Conservation (phyloP, 345 rosid species). For the Euphorbia peplus region DNA sequence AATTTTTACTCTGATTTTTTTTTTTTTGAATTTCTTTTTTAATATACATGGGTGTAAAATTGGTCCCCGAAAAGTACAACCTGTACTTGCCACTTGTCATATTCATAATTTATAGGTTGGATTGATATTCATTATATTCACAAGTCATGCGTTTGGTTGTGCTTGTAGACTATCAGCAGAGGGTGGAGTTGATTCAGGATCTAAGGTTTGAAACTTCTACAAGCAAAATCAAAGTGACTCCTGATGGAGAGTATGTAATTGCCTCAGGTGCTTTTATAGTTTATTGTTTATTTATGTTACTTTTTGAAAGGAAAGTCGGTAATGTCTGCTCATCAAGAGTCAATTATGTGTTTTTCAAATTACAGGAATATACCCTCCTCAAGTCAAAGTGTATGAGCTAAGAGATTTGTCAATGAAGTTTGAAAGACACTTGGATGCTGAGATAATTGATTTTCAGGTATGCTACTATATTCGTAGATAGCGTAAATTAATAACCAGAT, state of each 20-base stretch:
- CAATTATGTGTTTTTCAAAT: neutral
- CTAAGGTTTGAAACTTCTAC: conserved; percentile 83
- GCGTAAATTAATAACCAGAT: neutral
- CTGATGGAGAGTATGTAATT: conserved; percentile 78
- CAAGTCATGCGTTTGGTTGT: too few species aligned
- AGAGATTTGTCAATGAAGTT: conserved; percentile 75
- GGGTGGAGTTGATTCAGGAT: conserved; percentile 66
- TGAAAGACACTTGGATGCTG: conserved; percentile 80
- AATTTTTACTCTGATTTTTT: too few species aligned
- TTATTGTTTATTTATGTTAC: conserved; percentile 3
- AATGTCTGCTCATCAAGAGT: conserved; percentile 8
- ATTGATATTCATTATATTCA: too few species aligned
- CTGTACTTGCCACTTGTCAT: too few species aligned
- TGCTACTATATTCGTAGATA: neutral
- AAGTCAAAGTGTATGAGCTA: conserved; percentile 81
- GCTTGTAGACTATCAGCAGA: conserved; percentile 41
- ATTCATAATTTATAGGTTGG: neutral
- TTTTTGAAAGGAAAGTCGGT: neutral
- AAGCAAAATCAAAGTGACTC: conserved; percentile 69
- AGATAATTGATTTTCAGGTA: conserved; percentile 92
- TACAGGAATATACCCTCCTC: conserved; percentile 87
- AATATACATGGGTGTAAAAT: too few species aligned
- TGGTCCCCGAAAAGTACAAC: too few species aligned
- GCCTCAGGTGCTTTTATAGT: conserved; percentile 60
- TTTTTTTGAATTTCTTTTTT: too few species aligned